phyloP scores from a whole-genome alignment of 164 flowering plant genomes.

The Berberis thunbergii region DNA sequence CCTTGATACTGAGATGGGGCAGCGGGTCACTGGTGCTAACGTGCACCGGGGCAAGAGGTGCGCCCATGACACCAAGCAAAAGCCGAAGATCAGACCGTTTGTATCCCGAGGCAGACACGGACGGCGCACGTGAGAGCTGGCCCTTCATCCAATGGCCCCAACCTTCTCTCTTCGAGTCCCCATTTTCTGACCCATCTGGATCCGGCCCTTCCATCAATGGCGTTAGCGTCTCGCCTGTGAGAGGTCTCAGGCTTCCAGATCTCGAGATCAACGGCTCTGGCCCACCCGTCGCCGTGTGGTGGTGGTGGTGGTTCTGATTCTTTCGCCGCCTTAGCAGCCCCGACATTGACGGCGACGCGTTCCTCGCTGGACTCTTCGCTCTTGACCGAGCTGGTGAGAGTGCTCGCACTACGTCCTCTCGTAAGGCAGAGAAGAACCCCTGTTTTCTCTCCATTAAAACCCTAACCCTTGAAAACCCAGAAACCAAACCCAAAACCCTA shows the following conservation, averaged over 20 bases:
- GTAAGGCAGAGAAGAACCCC: constrained; percentile 78
- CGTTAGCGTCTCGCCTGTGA: constrained; percentile 9
- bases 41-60: constrained; percentile 74
- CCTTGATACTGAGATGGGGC: constrained; percentile 57
- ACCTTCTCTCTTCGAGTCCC: constrained; percentile 43
- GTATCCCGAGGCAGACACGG: constrained; percentile 33
- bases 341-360: constrained; percentile 47
- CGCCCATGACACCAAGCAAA: constrained; percentile 61
- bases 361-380: constrained; percentile 47
- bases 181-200: constrained; percentile 35
- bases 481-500: neutral
- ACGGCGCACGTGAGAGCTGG: constrained; percentile 56
- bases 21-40: constrained; percentile 41
- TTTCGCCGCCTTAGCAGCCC: constrained; percentile 43
- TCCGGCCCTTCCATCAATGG: constrained; percentile 74
- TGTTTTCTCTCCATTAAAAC: constrained; percentile 69
- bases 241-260: constrained; percentile 73
- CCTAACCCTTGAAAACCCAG: neutral
- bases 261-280: constrained; percentile 51
- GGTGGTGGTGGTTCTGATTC: constrained; percentile 11
- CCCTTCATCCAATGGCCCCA: constrained; percentile 91
- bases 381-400: constrained; percentile 71
- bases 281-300: constrained; percentile 20
- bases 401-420: constrained; percentile 71
- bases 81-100: constrained; percentile 70